phyloP scores from a whole-genome alignment of 23 red algal species.

The Gracilaria vermiculophylla region DNA sequence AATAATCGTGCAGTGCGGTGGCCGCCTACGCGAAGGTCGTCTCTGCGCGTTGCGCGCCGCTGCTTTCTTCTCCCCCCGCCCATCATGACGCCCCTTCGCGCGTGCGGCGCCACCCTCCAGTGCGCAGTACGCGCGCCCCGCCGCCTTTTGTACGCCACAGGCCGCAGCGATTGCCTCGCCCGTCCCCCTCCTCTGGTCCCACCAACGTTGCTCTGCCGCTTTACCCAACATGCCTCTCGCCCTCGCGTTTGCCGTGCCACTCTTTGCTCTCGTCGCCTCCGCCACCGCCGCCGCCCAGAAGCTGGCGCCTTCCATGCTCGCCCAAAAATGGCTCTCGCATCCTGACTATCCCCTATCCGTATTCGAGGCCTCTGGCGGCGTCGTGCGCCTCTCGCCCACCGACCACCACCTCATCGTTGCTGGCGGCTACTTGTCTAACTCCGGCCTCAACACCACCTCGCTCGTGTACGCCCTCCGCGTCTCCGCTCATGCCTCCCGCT shows the following conservation, averaged over 20 bases:
- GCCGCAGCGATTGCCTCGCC: no score
- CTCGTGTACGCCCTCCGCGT: background rate
- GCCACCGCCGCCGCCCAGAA: background rate
- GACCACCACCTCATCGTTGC: background rate
- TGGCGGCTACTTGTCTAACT: constrained; percentile 24
- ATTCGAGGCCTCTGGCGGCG: constrained; percentile 24
- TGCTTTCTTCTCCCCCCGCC: no score
- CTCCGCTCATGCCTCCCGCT: background rate
- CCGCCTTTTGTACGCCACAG: no score
- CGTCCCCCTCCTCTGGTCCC: no score
- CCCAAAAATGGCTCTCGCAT: background rate
- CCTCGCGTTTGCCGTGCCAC: background rate
- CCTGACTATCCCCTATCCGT: constrained; percentile 20
- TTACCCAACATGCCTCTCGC: background rate
- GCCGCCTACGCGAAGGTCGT: no score
- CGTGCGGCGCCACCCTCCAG: no score
- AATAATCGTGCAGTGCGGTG: no score
- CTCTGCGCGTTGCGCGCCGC: no score
- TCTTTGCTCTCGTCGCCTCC: background rate
- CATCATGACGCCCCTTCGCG: no score
- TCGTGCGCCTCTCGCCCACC: background rate
- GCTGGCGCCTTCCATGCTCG: background rate
- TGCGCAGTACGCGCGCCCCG: no score
- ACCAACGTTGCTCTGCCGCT: no score
- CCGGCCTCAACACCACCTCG: background rate